These are phyloP conservation scores for Agastache rugosa DNA, from an alignment of 257 asterid species.

Conservation along the genomic window DNA sequence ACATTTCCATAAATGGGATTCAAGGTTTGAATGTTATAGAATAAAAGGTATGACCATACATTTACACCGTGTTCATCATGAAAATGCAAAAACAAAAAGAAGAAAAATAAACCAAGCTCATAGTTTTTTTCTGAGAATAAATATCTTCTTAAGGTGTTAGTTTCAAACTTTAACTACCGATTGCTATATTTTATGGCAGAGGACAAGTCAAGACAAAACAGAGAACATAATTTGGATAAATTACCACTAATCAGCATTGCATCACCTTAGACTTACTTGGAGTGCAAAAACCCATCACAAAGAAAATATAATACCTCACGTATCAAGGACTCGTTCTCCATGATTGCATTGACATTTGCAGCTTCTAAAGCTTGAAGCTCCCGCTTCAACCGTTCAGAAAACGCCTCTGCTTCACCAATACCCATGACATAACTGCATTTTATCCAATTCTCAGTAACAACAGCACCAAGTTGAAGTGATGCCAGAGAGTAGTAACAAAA, in stretches of 20 bases:
- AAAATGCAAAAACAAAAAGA: slow-evolving; percentile 26
- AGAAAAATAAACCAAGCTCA: slow-evolving; percentile 24
- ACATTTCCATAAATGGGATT: slow-evolving; percentile 13
- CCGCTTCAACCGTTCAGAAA: slow-evolving; percentile 94
- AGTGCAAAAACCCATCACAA: slow-evolving; percentile 29
- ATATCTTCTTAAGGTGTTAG: slow-evolving; percentile 10
- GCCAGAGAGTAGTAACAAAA: not conserved
- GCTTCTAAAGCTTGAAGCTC: slow-evolving; percentile 99
- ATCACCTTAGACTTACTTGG: slow-evolving; percentile 17
- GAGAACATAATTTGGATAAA: slow-evolving; percentile 14
- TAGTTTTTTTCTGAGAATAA: not conserved
- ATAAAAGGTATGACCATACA: too few species aligned
- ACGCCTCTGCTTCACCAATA: slow-evolving; percentile 97
- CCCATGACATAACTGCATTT: slow-evolving; percentile 95
- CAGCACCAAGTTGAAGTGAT: slow-evolving; percentile 26
- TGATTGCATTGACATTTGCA: slow-evolving; percentile 95
- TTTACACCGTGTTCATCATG: too few species aligned
- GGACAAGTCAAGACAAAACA: slow-evolving; percentile 25
- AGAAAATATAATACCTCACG: slow-evolving; percentile 62
- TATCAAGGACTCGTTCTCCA: slow-evolving; percentile 91
- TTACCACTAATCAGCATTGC: slow-evolving; percentile 19
- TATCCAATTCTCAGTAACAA: slow-evolving; percentile 33
- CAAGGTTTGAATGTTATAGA: too few species aligned
- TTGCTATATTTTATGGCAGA: slow-evolving; percentile 14
- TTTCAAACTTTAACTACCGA: slow-evolving; percentile 9